A percentile compares a stretch with the other conserved stretches of the same genome.
Conservation (phyloP, 2,329 filamentous ascomycete genomes). For the Arthrinium phaeospermum region DNA sequence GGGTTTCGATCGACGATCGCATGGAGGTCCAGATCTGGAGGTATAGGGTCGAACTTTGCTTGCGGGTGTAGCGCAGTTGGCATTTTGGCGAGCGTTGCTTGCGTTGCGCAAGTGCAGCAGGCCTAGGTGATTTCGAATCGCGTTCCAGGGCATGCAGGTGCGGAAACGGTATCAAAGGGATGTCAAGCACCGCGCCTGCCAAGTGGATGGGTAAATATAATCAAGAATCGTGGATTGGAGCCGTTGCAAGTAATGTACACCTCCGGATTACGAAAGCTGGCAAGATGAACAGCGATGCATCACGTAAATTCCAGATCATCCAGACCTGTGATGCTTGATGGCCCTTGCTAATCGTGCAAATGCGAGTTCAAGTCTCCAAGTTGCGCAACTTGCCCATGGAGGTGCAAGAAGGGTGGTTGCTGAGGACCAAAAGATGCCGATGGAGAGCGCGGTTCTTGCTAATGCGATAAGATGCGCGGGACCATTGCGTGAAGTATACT, state of each 20-base stretch:
- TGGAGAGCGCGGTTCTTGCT: constrained; percentile 6
- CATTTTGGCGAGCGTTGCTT: constrained; percentile 58
- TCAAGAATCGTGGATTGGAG: not conserved
- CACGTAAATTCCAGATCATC: not conserved
- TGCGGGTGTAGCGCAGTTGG: constrained; percentile 76
- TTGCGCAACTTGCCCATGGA: not conserved
- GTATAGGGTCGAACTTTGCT: constrained; percentile 89
- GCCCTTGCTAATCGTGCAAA: not conserved
- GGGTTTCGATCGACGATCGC: constrained; percentile 76
- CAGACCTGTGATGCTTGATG: not conserved
- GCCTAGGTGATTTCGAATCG: constrained; percentile 32
- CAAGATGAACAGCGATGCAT: constrained; percentile 9
- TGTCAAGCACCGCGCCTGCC: not conserved
- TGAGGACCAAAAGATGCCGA: not conserved
- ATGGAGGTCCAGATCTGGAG: constrained; percentile 81
- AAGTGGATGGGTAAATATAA: not conserved
- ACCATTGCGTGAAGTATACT: not conserved
- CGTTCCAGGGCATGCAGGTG: not conserved
- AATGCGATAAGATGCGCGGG: constrained; percentile 4
- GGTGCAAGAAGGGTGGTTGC: not conserved
- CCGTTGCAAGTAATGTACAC: not conserved
- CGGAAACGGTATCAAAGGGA: not conserved
- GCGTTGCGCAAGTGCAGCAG: not conserved
- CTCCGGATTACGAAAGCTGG: not conserved
- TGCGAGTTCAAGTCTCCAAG: not conserved